Conservation (phyloP, 2,329 filamentous ascomycete species). For the Sporothrix schenckii region DNA sequence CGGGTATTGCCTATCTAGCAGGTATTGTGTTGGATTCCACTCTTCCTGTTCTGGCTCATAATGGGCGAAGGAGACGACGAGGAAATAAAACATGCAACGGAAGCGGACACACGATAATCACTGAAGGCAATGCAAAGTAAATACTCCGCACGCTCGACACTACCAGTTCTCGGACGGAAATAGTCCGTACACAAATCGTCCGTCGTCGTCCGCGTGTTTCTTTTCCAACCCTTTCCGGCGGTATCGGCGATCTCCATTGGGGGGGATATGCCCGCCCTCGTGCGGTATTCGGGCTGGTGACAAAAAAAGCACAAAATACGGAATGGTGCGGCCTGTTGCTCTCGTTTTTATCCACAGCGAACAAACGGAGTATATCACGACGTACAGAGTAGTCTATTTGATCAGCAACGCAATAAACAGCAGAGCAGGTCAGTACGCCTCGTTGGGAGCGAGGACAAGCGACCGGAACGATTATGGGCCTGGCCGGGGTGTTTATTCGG, state of each 20-base stretch:
- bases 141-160: neutral
- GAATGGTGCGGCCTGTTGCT: too few relatives aligned
- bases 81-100: neutral
- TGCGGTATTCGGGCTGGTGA: neutral
- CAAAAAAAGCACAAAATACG: neutral
- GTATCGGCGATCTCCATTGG: conserved; percentile 8
- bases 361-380: too few relatives aligned
- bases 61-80: neutral
- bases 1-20: too few relatives aligned
- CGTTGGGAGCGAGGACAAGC: neutral
- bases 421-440: neutral
- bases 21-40: neutral
- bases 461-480: neutral
- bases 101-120: neutral
- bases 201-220: neutral
- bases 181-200: neutral
- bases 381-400: too few relatives aligned
- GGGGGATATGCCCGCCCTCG: neutral
- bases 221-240: conserved; percentile 14
- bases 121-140: neutral
- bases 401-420: neutral
- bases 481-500: neutral
- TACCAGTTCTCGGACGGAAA: neutral
- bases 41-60: neutral
- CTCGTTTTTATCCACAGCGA: too few relatives aligned